Evolutionary conservation across 228 moss, liverwort and hornwort species (phyloP), one percentile per base, ranked within the genome.

Genomic region (Sphagnum fallax): DNA sequence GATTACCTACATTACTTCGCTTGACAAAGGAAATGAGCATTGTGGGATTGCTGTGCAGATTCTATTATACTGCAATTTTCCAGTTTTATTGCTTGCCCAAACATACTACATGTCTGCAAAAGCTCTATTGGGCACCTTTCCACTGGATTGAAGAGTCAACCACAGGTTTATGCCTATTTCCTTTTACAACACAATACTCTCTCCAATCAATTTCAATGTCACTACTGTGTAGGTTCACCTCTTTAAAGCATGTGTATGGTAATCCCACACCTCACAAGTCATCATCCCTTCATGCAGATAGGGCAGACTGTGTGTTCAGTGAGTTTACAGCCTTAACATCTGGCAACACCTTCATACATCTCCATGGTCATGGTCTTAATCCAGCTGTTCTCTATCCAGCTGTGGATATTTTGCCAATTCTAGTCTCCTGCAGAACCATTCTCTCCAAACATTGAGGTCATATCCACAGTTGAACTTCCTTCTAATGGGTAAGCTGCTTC

Each of bases 31-130:
- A 32, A 32, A 32, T 32, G 32, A 32, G 32, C 32, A 32, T 32
- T 32, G 32, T 32, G 32, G 32, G 32, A 32, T 32, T 32, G 32
- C 32, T 32, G n/a, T 80, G 73, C 79, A 97, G 97, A 78, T 98
- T 52, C 78, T 98, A 74, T 93, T 93, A 69, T 98, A 98, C 78
- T 98, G 93, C 84, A 93, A 98, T 70, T 92, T 92, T 77, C 98
- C 94, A 60, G 98, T 93, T 78, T 73, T 93, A 79, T 72, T 93
- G 78, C 98, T 98, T 75, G 98, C 94, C 32, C 68, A 84, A 88
- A 71, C 90, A 83, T 76, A 84, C 91, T 68, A 93, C 98, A 52
- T 52, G 67, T 52, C 76, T 93, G 69, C 88, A 89, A 75, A 98
- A 86, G 67, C 65, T 93, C 6, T 93, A 98, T 75, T 87, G 98